A percentile compares a stretch with the other conserved stretches of the same genome.
Evolutionary conservation across 1,284 basidiomycete genomes (phyloP).

Genomic region (Apiotrichum brassicae): DNA sequence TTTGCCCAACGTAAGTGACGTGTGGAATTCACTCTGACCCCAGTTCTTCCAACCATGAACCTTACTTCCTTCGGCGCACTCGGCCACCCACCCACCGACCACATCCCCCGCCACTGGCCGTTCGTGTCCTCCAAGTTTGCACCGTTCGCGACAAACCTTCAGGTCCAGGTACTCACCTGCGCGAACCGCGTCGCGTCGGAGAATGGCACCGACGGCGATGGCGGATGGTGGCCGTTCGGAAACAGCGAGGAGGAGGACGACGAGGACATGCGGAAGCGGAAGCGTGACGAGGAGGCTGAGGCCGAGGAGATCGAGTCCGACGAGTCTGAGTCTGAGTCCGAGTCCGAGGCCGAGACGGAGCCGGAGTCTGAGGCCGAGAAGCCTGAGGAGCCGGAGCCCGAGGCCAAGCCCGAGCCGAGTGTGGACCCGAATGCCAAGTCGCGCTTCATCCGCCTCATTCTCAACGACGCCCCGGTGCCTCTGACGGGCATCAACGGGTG

Average conservation of each 20-base stretch:
- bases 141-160: constrained; percentile 56
- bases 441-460: constrained; percentile 50
- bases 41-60: constrained; percentile 58
- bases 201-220: background rate
- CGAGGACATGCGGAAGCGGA: too few species aligned
- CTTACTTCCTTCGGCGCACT: constrained; percentile 60
- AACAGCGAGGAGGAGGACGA: background rate
- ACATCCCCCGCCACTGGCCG: constrained; percentile 57
- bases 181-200: background rate
- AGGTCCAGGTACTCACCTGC: constrained; percentile 59
- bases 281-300: background rate
- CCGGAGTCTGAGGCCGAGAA: constrained; percentile 1
- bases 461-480: constrained; percentile 59
- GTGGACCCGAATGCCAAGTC: constrained; percentile 29
- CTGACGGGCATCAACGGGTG: constrained; percentile 58
- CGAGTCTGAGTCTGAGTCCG: background rate
- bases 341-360: background rate
- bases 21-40: constrained; percentile 5
- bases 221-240: background rate
- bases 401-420: too few species aligned
- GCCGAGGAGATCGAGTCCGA: too few species aligned
- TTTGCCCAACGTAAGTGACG: constrained; percentile 37
- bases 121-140: constrained; percentile 44
- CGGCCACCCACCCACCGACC: constrained; percentile 65
- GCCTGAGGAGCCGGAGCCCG: background rate